Base-by-base conservation (phyloP, 805 yeast species). In the Kuraishia piskuri region DNA sequence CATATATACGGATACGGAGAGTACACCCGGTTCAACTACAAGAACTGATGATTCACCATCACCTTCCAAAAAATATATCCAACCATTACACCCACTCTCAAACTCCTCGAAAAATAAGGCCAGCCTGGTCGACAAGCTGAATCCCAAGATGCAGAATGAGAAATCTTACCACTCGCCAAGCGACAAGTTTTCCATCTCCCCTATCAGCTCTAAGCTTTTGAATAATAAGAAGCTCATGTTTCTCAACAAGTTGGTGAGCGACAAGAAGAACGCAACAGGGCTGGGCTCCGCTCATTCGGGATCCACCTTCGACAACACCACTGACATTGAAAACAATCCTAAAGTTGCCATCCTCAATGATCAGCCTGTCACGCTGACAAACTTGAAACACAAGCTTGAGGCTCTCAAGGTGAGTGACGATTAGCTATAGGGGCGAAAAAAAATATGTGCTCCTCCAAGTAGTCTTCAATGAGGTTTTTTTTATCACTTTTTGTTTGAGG, bases 401-500 rank as follows among this genome's bases (percentile, higher is more conserved):
- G 57, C 58, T 9, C 57, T 58, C n/a, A 49, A 25, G 3, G 36
- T 49, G 46, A 31, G 17, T 31, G 40, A 31, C 14, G 40, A 31
- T 12, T 31, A 31, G 40, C 17, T 31, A 12, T 5, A 12, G n/a
- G n/a, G n/a, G n/a, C n/a, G n/a, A n/a, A n/a, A n/a, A n/a, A n/a
- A n/a, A n/a, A n/a, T n/a, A n/a, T n/a, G n/a, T n/a, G n/a, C n/a
- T n/a, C n/a, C n/a, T n/a, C n/a, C n/a, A n/a, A n/a, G n/a, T n/a
- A n/a, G n/a, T 63, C 2, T 55, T 68, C 10, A 61, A 64, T 51
- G 68, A 63, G 26, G 67, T 63, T 20, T 56, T 67, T 26, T 54
- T 67, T 31, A 12, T 31, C 31, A 3, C 17, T 8, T 31, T 31
- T 31, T 12, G 6, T 25, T 25, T 25, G 31, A 7, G 31, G n/a